Conservation (phyloP, 306 rosid genomes). For the Cucurbita moschata region DNA sequence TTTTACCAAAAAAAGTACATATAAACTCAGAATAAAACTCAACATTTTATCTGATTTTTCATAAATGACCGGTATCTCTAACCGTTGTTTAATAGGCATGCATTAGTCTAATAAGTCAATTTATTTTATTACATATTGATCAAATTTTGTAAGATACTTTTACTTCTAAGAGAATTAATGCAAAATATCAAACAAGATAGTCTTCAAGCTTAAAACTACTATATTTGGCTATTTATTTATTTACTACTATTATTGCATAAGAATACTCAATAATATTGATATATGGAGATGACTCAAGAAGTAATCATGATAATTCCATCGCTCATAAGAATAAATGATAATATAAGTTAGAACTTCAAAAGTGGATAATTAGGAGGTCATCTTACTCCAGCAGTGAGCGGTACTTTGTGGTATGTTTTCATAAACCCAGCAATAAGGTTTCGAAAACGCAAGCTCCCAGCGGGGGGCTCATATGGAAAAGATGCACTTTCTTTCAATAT, state of each 20-base stretch:
- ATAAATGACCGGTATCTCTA: neutral
- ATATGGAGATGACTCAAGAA: neutral
- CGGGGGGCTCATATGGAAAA: slow-evolving; percentile 88
- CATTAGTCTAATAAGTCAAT: neutral
- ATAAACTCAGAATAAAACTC: neutral
- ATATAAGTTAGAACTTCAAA: neutral
- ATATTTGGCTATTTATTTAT: neutral
- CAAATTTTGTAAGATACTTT: neutral
- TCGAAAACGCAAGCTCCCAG: slow-evolving; percentile 81
- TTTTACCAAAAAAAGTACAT: neutral
- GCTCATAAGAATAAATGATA: neutral
- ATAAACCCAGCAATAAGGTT: slow-evolving; percentile 79
- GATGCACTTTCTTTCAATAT: slow-evolving; percentile 45
- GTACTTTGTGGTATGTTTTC: slow-evolving; percentile 90
- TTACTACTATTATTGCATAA: neutral
- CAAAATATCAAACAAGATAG: neutral
- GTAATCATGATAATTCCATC: neutral
- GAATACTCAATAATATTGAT: neutral
- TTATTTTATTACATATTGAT: neutral
- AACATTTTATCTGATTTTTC: neutral
- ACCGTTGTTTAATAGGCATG: neutral
- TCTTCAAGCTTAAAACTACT: neutral
- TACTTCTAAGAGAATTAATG: neutral
- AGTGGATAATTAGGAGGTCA: neutral
- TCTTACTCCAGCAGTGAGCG: slow-evolving; percentile 64